phyloP scores from a whole-genome alignment of 2,329 filamentous ascomycete genomes.

The Penicillium sp. region DNA sequence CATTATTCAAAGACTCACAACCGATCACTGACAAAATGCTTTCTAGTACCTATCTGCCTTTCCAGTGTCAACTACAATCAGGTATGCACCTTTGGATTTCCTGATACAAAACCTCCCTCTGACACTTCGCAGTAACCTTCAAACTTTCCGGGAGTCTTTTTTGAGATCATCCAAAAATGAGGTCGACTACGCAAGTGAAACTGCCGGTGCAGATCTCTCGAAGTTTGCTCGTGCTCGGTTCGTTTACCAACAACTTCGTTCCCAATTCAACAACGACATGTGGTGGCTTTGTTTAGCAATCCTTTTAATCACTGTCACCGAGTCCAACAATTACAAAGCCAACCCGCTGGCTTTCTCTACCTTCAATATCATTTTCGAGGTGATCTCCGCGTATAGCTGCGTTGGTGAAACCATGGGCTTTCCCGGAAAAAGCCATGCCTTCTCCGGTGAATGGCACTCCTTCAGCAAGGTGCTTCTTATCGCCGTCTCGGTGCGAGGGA shows the following conservation, averaged over 20 bases:
- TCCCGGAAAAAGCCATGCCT: constrained; percentile 56
- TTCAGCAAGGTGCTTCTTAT: constrained; percentile 61
- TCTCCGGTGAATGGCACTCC: constrained; percentile 56
- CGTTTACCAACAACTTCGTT: constrained; percentile 60
- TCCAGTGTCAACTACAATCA: constrained; percentile 38
- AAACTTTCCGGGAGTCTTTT: constrained; percentile 69
- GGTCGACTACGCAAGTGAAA: constrained; percentile 25
- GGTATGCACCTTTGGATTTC: constrained; percentile 14
- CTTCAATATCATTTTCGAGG: constrained; percentile 58
- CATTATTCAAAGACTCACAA: neutral
- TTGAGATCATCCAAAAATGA: constrained; percentile 48
- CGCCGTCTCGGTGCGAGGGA: constrained; percentile 58
- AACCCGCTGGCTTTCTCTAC: constrained; percentile 57
- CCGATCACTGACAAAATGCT: constrained; percentile 9
- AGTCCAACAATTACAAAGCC: constrained; percentile 55
- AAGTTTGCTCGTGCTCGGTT: constrained; percentile 49
- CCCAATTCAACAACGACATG: constrained; percentile 67
- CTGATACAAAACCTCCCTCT: neutral
- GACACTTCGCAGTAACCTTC: constrained; percentile 56
- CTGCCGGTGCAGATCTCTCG: constrained; percentile 11
- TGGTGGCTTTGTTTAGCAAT: constrained; percentile 66
- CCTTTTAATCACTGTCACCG: constrained; percentile 61
- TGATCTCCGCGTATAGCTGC: constrained; percentile 57
- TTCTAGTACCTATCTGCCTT: constrained; percentile 38
- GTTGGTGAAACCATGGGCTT: constrained; percentile 63